Evolutionary conservation across 805 yeast genomes (phyloP), one percentile per base, ranked within the genome.

Genomic region (Metschnikowia peoriensis): DNA sequence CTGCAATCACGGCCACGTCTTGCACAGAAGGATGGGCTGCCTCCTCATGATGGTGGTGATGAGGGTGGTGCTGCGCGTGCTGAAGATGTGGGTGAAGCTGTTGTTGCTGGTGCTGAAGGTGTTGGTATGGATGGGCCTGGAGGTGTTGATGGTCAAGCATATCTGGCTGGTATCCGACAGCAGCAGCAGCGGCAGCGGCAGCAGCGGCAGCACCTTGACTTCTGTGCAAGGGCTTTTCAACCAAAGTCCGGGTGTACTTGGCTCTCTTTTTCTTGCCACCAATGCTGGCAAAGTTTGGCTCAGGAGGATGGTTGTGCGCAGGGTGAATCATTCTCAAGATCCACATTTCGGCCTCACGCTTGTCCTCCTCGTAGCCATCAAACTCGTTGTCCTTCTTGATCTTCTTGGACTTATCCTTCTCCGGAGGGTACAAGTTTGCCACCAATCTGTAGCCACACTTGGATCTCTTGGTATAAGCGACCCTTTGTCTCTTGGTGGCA

Each of bases 291-390:
- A 59, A 59, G 54, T 64, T 64, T 40, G 77, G 76, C 61, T 74
- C 78, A 14, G 77, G 72, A 1, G 78, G 66, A 59, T 75, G 79
- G 60, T 75, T 75, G 61, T 75, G 79, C 22, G 68, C 67, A 1
- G 78, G 78, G 59, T 71, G 72, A 49, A 75, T 75, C 79, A 75
- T 75, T 51, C 78, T 61, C 60, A 75, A 73, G 42, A 75, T 71
- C 79, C 79, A 75, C 70, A 73, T 71, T 58, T 74, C 78, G 38
- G 56, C 55, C 40, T 64, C 67, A 41, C 64, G 56, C 50, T 55
- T 54, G 47, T 59, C 60, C 44, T 56, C 57, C 43, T 55, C 59
- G 50, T 50, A 56, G 27, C 57, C 63, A 41, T 63, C 65, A 34
- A 63, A 58, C 47, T 63, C 68, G 34, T 61, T 56, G 49, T 65